Percentiles rank a stretch among this genome's conserved stretches.
These are phyloP conservation scores for Debaryomyces coudertii DNA, from an alignment of 1,139 yeast genomes.

Conservation along the genomic window DNA sequence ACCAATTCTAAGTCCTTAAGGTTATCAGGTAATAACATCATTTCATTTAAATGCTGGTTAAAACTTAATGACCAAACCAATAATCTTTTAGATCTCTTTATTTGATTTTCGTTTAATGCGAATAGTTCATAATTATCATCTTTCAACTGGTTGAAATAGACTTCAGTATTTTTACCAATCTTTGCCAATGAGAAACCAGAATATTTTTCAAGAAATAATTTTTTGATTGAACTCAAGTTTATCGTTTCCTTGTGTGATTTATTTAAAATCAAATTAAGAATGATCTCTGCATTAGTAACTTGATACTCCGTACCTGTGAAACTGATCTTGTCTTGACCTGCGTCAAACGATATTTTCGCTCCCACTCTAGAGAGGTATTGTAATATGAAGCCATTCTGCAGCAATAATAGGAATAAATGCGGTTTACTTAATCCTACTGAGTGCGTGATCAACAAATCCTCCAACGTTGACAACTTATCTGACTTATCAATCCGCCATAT, in stretches of 20 bases:
- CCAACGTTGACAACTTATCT: conserved; percentile 32
- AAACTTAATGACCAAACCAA: conserved; percentile 43
- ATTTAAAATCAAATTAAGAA: conserved; percentile 34
- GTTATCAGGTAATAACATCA: conserved; percentile 23
- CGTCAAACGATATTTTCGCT: conserved; percentile 49
- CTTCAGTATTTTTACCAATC: conserved; percentile 38
- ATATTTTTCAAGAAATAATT: conserved; percentile 28
- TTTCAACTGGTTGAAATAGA: conserved; percentile 30
- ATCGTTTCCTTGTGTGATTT: conserved; percentile 37
- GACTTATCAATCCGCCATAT: conserved; percentile 44
- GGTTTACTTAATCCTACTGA: conserved; percentile 40
- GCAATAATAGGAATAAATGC: conserved; percentile 53
- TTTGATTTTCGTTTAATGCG: conserved; percentile 31
- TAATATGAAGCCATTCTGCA: conserved; percentile 49
- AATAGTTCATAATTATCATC: conserved; percentile 33
- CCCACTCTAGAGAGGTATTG: conserved; percentile 59
- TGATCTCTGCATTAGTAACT: conserved; percentile 37
- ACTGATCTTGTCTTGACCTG: conserved; percentile 20
- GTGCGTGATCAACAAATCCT: conserved; percentile 44
- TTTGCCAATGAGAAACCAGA: conserved; percentile 29
- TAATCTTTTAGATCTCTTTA: conserved; percentile 40
- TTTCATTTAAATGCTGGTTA: conserved; percentile 32
- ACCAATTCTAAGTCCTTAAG: conserved; percentile 17
- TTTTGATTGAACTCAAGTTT: conserved; percentile 30
- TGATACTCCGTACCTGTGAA: conserved; percentile 39